These are phyloP conservation scores for Yamadazyma kanchanaburiensis DNA, from an alignment of 1,139 yeast genomes.

Conservation along the genomic window DNA sequence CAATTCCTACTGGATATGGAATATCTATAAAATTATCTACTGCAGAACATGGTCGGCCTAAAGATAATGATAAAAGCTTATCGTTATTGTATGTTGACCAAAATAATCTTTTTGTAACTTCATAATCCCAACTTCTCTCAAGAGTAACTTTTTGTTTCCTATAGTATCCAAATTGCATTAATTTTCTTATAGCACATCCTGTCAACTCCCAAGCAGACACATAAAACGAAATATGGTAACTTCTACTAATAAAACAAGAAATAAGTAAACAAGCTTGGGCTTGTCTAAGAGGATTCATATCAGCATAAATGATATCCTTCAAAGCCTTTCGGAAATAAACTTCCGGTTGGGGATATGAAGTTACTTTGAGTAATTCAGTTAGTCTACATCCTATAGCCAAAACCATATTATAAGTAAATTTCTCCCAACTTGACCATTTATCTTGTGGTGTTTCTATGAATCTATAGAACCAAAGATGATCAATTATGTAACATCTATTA, in stretches of 20 bases:
- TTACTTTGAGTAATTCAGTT: constrained; percentile 10
- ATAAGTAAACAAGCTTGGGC: constrained; percentile 12
- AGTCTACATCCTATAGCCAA: constrained; percentile 14
- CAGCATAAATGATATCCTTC: constrained; percentile 7
- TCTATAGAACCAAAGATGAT: constrained; percentile 10
- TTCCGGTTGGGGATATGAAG: constrained; percentile 13
- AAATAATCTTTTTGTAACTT: constrained; percentile 11
- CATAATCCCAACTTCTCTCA: constrained; percentile 11
- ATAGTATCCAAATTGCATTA: constrained; percentile 13
- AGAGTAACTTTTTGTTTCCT: constrained; percentile 7
- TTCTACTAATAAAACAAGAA: constrained; percentile 13
- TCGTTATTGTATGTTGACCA: constrained; percentile 13
- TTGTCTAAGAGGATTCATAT: constrained; percentile 10
- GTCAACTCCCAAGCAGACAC: constrained; percentile 15
- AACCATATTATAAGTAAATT: constrained; percentile 10
- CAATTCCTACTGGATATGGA: constrained; percentile 13
- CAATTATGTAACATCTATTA: constrained; percentile 12
- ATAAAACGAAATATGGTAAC: constrained; percentile 14
- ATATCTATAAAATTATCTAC: constrained; percentile 14
- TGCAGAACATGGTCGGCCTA: constrained; percentile 12
- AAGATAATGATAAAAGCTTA: constrained; percentile 8
- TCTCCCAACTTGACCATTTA: constrained; percentile 10
- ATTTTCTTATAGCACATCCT: constrained; percentile 13
- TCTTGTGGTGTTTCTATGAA: constrained; percentile 1
- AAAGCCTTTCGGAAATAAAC: constrained; percentile 11